Evolutionary conservation across 306 rosid species (phyloP).

Genomic region (Delonix regia): DNA sequence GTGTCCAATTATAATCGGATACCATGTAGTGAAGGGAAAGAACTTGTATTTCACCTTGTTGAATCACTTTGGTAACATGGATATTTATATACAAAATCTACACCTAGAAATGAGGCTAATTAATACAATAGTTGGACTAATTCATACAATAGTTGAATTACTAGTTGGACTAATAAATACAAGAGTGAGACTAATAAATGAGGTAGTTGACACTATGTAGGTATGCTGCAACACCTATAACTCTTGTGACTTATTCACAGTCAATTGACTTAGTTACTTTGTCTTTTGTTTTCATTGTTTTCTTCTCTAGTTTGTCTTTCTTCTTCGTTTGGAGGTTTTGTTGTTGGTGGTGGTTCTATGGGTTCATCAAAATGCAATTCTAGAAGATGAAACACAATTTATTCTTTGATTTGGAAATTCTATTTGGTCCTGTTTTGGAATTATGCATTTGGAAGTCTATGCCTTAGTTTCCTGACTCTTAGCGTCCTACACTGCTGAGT

Average conservation of each 20-base stretch:
- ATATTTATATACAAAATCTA: no score
- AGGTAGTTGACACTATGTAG: no score
- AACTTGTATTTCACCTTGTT: no score
- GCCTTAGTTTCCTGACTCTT: neutral
- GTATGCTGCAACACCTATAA: no score
- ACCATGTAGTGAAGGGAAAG: no score
- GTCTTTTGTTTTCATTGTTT: neutral
- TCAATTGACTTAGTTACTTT: neutral
- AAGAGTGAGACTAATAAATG: no score
- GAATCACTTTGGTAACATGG: no score
- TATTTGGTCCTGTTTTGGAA: neutral
- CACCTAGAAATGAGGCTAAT: no score
- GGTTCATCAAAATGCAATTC: conserved; percentile 8
- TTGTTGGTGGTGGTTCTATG: neutral
- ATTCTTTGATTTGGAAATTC: neutral
- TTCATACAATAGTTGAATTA: no score
- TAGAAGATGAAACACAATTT: conserved; percentile 11
- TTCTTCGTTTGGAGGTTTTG: neutral
- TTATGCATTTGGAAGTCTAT: conserved; percentile 26
- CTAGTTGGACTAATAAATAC: no score
- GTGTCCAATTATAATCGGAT: no score
- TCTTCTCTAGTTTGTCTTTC: neutral
- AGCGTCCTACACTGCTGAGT: neutral
- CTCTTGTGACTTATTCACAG: neutral
- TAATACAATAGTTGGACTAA: no score